Evolutionary conservation across 176 grass and related monocot species (phyloP).

Genomic region (Avena sativa): DNA sequence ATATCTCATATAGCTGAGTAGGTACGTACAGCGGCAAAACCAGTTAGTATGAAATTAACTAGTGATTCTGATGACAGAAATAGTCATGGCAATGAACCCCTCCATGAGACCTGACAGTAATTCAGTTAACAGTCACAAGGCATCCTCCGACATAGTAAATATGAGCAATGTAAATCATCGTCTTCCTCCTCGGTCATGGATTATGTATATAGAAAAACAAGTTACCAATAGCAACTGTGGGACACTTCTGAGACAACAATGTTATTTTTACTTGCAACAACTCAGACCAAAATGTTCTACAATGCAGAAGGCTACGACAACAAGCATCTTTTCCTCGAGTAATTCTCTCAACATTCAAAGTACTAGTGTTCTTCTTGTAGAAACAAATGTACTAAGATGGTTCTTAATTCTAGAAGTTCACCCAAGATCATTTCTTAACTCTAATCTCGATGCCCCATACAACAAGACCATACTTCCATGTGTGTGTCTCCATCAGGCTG

Average conservation of each 20-base stretch:
- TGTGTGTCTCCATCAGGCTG: background rate
- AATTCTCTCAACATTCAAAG: background rate
- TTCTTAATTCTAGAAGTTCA: background rate
- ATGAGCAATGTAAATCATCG: constrained; percentile 10
- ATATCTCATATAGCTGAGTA: too few relatives aligned
- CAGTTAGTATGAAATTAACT: too few relatives aligned
- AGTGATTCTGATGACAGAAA: too few relatives aligned
- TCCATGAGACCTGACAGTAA: too few relatives aligned
- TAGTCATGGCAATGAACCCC: too few relatives aligned
- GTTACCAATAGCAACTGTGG: background rate
- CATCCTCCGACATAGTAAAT: background rate
- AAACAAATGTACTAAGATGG: background rate
- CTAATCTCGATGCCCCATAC: background rate
- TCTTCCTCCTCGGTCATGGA: background rate
- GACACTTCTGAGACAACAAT: background rate
- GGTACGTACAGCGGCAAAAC: too few relatives aligned
- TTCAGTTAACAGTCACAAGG: too few relatives aligned
- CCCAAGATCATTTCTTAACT: background rate
- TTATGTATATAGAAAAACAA: background rate
- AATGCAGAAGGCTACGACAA: too few relatives aligned
- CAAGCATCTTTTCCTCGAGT: too few relatives aligned
- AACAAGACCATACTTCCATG: background rate
- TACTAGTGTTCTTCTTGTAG: background rate
- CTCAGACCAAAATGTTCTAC: background rate
- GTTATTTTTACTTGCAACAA: background rate